These are phyloP conservation scores for Candida mattraensis DNA, from an alignment of 805 yeast genomes.

Conservation along the genomic window DNA sequence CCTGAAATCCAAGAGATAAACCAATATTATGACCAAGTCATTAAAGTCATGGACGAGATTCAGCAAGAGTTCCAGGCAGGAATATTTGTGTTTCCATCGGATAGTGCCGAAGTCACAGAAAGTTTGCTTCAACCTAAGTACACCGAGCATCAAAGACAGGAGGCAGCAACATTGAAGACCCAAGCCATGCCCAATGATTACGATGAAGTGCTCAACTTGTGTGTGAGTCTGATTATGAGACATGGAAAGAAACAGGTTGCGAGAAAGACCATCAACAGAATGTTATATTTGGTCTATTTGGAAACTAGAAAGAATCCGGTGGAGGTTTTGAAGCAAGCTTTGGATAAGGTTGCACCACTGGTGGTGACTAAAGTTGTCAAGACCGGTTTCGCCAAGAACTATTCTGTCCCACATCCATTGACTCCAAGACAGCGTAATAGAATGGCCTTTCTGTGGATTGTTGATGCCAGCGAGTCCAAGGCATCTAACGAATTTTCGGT, in stretches of 20 bases:
- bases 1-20: constrained; percentile 26
- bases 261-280: constrained; percentile 66
- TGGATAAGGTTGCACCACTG: constrained; percentile 84
- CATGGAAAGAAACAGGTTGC: constrained; percentile 87
- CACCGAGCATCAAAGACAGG: constrained; percentile 59
- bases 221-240: constrained; percentile 87
- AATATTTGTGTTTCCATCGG: constrained; percentile 22
- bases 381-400: constrained; percentile 84
- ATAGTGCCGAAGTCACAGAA: constrained; percentile 19
- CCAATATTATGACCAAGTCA: constrained; percentile 30
- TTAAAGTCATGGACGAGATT: constrained; percentile 31
- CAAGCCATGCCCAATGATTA: constrained; percentile 57
- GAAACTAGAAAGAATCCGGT: constrained; percentile 80
- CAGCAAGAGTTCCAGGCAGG: constrained; percentile 28
- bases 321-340: constrained; percentile 63
- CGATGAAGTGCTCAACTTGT: constrained; percentile 73
- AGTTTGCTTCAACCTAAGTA: constrained; percentile 53
- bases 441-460: constrained; percentile 86
- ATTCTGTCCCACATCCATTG: constrained; percentile 79
- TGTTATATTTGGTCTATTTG: constrained; percentile 75
- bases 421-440: constrained; percentile 80
- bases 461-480: constrained; percentile 80
- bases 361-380: constrained; percentile 73
- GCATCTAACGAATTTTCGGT: constrained; percentile 81
- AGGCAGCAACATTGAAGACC: constrained; percentile 49